Evolutionary conservation across 1,284 basidiomycete genomes (phyloP).

Genomic region (Ganoderma lucidum): DNA sequence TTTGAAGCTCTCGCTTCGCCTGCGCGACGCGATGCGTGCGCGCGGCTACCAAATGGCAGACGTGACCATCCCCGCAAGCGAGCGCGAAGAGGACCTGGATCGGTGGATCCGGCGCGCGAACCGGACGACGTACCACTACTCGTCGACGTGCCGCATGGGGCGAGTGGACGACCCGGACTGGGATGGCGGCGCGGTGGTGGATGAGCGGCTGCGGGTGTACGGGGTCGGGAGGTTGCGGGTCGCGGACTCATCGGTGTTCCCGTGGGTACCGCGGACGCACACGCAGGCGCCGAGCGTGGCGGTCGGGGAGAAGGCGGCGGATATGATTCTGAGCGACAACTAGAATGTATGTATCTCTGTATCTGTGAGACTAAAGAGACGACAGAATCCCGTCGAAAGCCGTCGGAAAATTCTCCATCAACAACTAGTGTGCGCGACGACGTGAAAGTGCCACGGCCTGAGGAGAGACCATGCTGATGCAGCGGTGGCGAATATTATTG

Average conservation of each 20-base stretch:
- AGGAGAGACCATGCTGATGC: no score
- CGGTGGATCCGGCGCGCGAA: conserved; percentile 37
- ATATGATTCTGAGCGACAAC: conserved; percentile 23
- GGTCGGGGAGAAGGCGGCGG: conserved; percentile 47
- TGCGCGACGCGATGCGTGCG: conserved; percentile 45
- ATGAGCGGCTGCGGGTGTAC: conserved; percentile 57
- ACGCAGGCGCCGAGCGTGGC: conserved; percentile 46
- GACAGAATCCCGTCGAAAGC: not conserved
- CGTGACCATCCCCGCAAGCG: conserved; percentile 40
- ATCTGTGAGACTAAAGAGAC: no score
- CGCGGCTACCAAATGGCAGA: conserved; percentile 43
- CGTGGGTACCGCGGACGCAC: conserved; percentile 46
- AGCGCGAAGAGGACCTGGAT: conserved; percentile 43
- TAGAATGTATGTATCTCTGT: not conserved
- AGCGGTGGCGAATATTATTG: no score
- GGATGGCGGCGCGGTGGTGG: conserved; percentile 52
- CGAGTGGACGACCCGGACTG: conserved; percentile 36
- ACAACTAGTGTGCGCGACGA: no score
- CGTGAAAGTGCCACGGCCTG: no score
- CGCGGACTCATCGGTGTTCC: conserved; percentile 52
- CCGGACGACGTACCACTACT: conserved; percentile 46
- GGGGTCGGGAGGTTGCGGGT: conserved; percentile 52
- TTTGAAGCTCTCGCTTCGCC: conserved; percentile 47
- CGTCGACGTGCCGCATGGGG: conserved; percentile 50
- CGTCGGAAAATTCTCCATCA: no score